phyloP scores from a whole-genome alignment of 257 asterid species.

The Cynanchum wilfordii region DNA sequence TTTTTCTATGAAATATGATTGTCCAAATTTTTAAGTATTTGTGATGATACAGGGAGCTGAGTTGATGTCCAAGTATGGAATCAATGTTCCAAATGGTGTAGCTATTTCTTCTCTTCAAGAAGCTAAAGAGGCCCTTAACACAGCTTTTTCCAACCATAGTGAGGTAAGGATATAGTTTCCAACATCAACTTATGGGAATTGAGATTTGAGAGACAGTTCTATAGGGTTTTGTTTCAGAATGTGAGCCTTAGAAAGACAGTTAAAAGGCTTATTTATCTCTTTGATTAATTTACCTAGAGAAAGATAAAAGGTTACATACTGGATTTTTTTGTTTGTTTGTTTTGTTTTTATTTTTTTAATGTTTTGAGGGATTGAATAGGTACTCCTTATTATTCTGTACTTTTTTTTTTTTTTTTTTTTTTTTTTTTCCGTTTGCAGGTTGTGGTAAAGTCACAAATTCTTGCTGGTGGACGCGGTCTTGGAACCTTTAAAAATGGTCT shows the following conservation, averaged over 20 bases:
- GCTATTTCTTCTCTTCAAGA: conserved; percentile 65
- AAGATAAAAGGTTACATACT: neutral
- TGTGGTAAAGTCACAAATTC: conserved; percentile 91
- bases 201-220: neutral
- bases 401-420: neutral
- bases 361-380: neutral
- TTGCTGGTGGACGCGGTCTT: conserved; percentile 90
- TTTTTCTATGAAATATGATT: neutral
- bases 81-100: conserved; percentile 84
- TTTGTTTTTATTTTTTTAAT: neutral
- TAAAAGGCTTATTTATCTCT: neutral
- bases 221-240: neutral
- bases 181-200: neutral
- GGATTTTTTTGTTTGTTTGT: neutral
- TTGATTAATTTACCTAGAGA: neutral
- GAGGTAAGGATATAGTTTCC: conserved; percentile 39
- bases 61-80: conserved; percentile 82
- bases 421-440: conserved; percentile 36
- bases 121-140: conserved; percentile 54
- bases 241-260: neutral
- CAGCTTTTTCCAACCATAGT: conserved; percentile 51
- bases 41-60: conserved; percentile 65
- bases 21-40: neutral
- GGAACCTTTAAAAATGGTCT: conserved; percentile 93
- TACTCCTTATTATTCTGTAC: neutral